Evolutionary conservation across 225 moss, liverwort and hornwort genomes (phyloP), one percentile per base, ranked within the genome.

Genomic region (Anthoceros angustus): DNA sequence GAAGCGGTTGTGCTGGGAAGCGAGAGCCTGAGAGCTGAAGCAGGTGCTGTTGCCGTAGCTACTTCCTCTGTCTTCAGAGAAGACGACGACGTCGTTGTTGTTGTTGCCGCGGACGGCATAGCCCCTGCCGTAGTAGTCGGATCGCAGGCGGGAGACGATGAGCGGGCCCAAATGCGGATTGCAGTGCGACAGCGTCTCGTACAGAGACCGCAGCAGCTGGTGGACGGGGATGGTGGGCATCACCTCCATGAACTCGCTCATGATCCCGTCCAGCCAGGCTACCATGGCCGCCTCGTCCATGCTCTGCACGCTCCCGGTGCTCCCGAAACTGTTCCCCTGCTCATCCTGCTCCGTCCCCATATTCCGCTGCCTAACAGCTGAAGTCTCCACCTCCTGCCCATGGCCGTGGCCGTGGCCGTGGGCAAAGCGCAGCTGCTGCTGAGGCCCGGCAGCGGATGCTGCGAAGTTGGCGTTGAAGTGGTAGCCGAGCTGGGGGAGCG

Each of bases 211-310:
- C 69, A 87, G 74, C 0, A 90, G 67, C 62, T 87, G 77, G 60
- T 85, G 81, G 67, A 90, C 77, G 0, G 90, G 87, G 55, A 85
- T 67, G 0, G 77, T 76, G 0, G 90, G 90, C 85, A 85, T 87
- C 32, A 80, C 76, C 68, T 81, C 87, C 70, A 90, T 82, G 75
- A 90, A 77, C 69, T 90, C 90, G 2, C 67, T 70, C 65, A 90
- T 81, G 83, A 85, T 90, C 72, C 71, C 73, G 68, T 90, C 87
- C 64, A 90, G 78, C 85, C 87, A 90, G 25, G 75, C 69, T 4
- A 84, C 66, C 12, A 87, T 71, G 12, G 75, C 67, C 10, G 76
- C 85, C 66, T 85, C 90, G 49, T 87, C 85, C 72, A 76, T 69
- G 32, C 18, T 15, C 55, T 55, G 55, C 55, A 55, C n/a, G 23